Percentiles rank a stretch among this genome's conserved stretches.
phyloP scores from a whole-genome alignment of 2,329 filamentous ascomycete species.

The Colletotrichum spaethianum region DNA sequence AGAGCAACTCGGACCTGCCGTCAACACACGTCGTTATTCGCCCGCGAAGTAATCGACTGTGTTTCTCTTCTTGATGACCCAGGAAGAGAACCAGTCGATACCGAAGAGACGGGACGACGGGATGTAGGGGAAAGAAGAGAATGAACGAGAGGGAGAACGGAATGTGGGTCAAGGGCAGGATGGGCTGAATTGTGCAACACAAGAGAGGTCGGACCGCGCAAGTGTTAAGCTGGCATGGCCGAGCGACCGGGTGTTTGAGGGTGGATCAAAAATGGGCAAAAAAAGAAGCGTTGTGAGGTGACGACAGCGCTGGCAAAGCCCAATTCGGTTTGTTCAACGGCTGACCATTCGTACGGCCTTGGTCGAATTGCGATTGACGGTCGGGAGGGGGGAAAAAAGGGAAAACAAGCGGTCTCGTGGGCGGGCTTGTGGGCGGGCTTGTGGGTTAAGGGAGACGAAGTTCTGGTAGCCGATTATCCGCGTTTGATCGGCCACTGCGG shows the following conservation, averaged over 20 bases:
- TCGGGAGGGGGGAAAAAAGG: background rate
- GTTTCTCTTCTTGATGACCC: constrained; percentile 46
- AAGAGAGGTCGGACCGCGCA: constrained; percentile 35
- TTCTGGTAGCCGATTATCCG: constrained; percentile 34
- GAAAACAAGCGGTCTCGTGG: constrained; percentile 4
- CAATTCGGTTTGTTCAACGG: constrained; percentile 9
- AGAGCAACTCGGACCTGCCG: constrained; percentile 55
- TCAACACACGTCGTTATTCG: constrained; percentile 63
- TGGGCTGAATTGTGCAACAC: constrained; percentile 26
- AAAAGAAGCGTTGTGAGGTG: constrained; percentile 6
- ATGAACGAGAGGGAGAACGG: constrained; percentile 35
- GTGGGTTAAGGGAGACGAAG: background rate
- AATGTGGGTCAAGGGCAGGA: constrained; percentile 35
- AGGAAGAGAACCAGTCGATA: constrained; percentile 37
- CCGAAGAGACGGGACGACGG: constrained; percentile 34
- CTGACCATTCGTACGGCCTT: constrained; percentile 18
- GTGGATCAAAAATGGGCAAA: constrained; percentile 32
- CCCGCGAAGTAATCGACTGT: constrained; percentile 64
- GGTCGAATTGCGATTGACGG: constrained; percentile 15
- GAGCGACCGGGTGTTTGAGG: constrained; percentile 34
- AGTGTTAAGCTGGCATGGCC: constrained; percentile 35
- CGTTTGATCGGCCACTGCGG: constrained; percentile 39
- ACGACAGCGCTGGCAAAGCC: constrained; percentile 15
- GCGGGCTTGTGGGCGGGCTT: too few relatives aligned
- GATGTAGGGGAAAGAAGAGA: constrained; percentile 20